Conservation (phyloP, 2,329 filamentous ascomycete species). For the Rutstroemia sp. region DNA sequence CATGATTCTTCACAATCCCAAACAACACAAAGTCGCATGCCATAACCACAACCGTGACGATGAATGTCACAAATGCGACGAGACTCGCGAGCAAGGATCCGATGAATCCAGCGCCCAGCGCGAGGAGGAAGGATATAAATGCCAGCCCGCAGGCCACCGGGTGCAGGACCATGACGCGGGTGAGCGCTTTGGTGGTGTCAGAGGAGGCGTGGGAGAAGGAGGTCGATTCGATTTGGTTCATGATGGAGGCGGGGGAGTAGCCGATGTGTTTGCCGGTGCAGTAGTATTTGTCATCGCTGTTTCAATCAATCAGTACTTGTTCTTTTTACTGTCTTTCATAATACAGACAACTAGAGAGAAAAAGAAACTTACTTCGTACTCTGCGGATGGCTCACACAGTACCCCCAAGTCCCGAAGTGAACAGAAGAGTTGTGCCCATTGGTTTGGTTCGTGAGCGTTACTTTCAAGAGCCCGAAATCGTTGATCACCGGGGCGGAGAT, state of each 20-base stretch:
- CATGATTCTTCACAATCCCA: conserved; percentile 43
- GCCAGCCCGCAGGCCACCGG: conserved; percentile 49
- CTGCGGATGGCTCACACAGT: conserved; percentile 37
- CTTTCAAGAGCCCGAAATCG: conserved; percentile 44
- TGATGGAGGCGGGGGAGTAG: conserved; percentile 45
- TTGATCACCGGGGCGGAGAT: conserved; percentile 53
- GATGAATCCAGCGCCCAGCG: conserved; percentile 42
- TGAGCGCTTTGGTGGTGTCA: conserved; percentile 42
- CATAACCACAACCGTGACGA: conserved; percentile 41
- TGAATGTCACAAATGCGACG: conserved; percentile 41
- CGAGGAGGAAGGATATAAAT: conserved; percentile 52
- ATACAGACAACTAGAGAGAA: not conserved
- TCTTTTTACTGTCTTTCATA: too few species aligned
- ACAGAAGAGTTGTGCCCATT: conserved; percentile 32
- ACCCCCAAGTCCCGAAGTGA: conserved; percentile 54
- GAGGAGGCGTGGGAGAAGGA: conserved; percentile 36
- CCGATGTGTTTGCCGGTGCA: conserved; percentile 45
- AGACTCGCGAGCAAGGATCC: conserved; percentile 45
- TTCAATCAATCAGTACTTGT: not conserved
- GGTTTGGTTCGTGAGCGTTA: conserved; percentile 36
- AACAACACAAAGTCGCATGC: conserved; percentile 52
- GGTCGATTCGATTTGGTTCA: conserved; percentile 32
- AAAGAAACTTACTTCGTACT: conserved; percentile 20
- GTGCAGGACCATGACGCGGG: conserved; percentile 54
- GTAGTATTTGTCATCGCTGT: conserved; percentile 32